Conservation (phyloP, 2,329 filamentous ascomycete species). For the Colletotrichum costaricense region DNA sequence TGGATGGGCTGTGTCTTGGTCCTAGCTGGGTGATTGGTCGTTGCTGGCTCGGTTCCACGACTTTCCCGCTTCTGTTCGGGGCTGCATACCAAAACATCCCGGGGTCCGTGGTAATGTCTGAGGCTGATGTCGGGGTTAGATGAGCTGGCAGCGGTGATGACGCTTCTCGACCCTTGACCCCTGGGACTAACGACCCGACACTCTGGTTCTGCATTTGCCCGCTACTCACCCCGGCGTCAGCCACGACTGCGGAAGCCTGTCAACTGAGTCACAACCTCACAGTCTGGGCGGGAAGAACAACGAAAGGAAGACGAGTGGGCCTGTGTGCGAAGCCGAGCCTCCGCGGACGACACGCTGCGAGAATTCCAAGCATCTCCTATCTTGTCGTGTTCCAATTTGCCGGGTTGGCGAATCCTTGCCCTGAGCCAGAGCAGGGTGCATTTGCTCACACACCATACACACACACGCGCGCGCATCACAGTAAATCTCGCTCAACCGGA, state of each 20-base stretch:
- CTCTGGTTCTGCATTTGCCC: conserved; percentile 27
- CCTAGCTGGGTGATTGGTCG: conserved; percentile 16
- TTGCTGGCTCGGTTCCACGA: conserved; percentile 13
- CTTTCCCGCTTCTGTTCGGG: conserved; percentile 30
- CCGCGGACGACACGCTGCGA: not conserved
- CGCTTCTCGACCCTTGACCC: conserved; percentile 33
- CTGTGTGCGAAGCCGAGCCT: conserved; percentile 7
- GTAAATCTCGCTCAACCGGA: not conserved
- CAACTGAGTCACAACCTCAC: conserved; percentile 24
- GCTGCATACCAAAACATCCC: conserved; percentile 21
- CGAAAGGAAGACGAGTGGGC: conserved; percentile 6
- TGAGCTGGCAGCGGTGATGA: conserved; percentile 28
- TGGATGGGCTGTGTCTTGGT: conserved; percentile 7
- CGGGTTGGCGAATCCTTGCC: not conserved
- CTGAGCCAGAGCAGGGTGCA: not conserved
- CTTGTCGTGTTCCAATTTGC: conserved; percentile 18
- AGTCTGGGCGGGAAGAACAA: conserved; percentile 17
- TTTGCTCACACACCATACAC: not conserved
- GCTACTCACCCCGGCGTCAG: conserved; percentile 23
- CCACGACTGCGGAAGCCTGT: conserved; percentile 20
- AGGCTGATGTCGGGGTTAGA: conserved; percentile 33
- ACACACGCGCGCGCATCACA: not conserved
- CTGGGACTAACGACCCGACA: conserved; percentile 31
- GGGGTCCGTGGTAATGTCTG: conserved; percentile 27
- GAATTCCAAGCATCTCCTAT: conserved; percentile 4